Conservation (phyloP, 768 basidiomycete species). For the Cytidiella melzeri region DNA sequence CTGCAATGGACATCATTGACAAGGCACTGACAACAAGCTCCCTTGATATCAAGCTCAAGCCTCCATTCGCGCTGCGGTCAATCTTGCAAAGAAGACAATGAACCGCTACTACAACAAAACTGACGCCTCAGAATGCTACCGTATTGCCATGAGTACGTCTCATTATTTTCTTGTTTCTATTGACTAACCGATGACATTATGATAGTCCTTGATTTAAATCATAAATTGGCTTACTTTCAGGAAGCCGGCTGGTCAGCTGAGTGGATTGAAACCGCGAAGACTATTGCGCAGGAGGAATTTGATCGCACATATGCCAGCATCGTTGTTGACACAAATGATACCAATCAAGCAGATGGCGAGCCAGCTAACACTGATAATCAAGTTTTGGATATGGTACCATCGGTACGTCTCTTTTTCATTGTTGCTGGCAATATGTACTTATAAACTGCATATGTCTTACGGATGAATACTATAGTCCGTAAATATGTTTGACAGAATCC, state of each 20-base stretch:
- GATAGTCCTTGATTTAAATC: conserved; percentile 23
- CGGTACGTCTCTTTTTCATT: not conserved
- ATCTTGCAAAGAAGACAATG: conserved; percentile 16
- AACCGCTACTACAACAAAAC: conserved; percentile 27
- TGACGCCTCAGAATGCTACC: conserved; percentile 21
- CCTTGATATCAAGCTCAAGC: conserved; percentile 7
- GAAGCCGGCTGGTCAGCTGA: conserved; percentile 17
- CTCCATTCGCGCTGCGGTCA: conserved; percentile 18
- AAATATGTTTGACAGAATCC: not conserved
- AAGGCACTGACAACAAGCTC: conserved; percentile 14
- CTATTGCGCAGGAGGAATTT: not conserved
- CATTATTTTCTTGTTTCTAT: not conserved
- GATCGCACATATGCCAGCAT: conserved; percentile 12
- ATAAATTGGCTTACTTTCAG: conserved; percentile 24
- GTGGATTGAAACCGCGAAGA: conserved; percentile 24
- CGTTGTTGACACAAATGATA: conserved; percentile 16
- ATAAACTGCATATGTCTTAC: not conserved
- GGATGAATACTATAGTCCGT: not conserved
- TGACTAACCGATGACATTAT: not conserved
- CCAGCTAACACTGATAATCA: not conserved
- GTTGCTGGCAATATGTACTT: not conserved
- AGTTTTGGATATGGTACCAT: not conserved
- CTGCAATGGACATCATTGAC: conserved; percentile 23
- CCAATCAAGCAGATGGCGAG: not conserved
- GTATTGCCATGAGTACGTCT: conserved; percentile 24